Conservation (phyloP, 164 flowering plant genomes). For the Stephania yunnanensis region DNA sequence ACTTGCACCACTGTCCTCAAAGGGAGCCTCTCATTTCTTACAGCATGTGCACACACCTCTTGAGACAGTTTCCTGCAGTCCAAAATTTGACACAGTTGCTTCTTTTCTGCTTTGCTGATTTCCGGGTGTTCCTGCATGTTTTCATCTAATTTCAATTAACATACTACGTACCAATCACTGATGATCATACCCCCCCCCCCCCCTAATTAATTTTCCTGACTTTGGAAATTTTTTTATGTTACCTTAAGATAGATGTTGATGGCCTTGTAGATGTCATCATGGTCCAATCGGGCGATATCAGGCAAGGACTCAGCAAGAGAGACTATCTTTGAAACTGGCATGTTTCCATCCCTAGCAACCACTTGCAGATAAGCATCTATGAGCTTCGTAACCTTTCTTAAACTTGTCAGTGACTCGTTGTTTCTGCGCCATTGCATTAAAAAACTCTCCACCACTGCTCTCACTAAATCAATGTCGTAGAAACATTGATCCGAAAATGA, state of each 20-base stretch:
- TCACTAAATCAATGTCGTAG: slow-evolving; percentile 55
- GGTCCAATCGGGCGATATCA: slow-evolving; percentile 47
- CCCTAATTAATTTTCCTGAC: not conserved
- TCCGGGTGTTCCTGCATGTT: slow-evolving; percentile 58
- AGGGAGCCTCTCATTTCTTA: slow-evolving; percentile 74
- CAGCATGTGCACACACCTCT: slow-evolving; percentile 63
- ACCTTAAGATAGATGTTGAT: slow-evolving; percentile 85
- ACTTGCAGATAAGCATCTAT: slow-evolving; percentile 71
- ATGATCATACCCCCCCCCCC: not conserved
- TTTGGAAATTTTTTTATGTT: not conserved
- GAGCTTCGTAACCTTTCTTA: slow-evolving; percentile 56
- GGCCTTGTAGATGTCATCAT: slow-evolving; percentile 79
- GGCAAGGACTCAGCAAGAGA: slow-evolving; percentile 65
- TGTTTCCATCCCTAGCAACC: slow-evolving; percentile 47
- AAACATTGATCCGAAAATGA: slow-evolving; percentile 25
- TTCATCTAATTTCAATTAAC: not conserved
- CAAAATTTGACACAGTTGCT: slow-evolving; percentile 56
- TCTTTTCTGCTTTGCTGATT: slow-evolving; percentile 61
- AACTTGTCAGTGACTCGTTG: slow-evolving; percentile 22
- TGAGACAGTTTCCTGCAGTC: slow-evolving; percentile 75
- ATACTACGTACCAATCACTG: not conserved
- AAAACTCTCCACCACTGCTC: slow-evolving; percentile 48
- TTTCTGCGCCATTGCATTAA: slow-evolving; percentile 45
- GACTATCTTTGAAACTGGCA: slow-evolving; percentile 50
- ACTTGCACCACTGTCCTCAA: slow-evolving; percentile 87